Percentiles rank a stretch among this genome's conserved stretches.
Evolutionary conservation across 768 basidiomycete species (phyloP).

Genomic region (Pleurotus salmoneostramineus): DNA sequence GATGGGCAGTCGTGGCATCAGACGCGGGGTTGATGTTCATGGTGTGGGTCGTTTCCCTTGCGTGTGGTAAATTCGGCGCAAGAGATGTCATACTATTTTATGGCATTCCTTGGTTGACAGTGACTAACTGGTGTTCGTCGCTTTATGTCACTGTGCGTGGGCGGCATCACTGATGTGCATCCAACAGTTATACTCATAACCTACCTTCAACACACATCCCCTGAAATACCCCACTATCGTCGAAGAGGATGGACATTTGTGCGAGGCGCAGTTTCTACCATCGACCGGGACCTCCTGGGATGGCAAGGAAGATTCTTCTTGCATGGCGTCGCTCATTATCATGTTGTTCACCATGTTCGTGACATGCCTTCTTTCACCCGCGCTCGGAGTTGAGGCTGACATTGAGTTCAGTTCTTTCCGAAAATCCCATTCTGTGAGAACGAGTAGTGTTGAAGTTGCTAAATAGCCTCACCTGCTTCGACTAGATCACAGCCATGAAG

Average conservation of each 20-base stretch:
- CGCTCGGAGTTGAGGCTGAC: neutral
- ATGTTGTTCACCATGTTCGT: constrained; percentile 56
- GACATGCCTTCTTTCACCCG: neutral
- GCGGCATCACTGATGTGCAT: neutral
- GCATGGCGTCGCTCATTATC: constrained; percentile 44
- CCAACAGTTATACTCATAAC: constrained; percentile 62
- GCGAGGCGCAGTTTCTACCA: constrained; percentile 50
- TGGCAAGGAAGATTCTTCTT: constrained; percentile 59
- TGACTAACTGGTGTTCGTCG: constrained; percentile 29
- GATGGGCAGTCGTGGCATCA: neutral
- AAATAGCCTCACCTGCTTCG: neutral
- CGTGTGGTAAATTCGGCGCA: neutral
- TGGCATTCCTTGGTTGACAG: constrained; percentile 33
- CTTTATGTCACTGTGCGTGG: constrained; percentile 24
- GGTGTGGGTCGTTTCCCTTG: neutral
- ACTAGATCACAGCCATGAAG: constrained; percentile 46
- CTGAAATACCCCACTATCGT: constrained; percentile 52
- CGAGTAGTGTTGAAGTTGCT: neutral
- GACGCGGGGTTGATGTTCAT: neutral
- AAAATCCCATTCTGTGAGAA: constrained; percentile 54
- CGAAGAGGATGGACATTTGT: constrained; percentile 49
- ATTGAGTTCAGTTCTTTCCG: constrained; percentile 48
- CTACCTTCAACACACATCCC: constrained; percentile 40
- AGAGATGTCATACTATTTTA: neutral
- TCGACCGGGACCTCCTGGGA: constrained; percentile 53